Evolutionary conservation across 192 early-diverging fungal species (phyloP), one percentile per base, ranked within the genome.

Genomic region (Coemansia guatemalensis): DNA sequence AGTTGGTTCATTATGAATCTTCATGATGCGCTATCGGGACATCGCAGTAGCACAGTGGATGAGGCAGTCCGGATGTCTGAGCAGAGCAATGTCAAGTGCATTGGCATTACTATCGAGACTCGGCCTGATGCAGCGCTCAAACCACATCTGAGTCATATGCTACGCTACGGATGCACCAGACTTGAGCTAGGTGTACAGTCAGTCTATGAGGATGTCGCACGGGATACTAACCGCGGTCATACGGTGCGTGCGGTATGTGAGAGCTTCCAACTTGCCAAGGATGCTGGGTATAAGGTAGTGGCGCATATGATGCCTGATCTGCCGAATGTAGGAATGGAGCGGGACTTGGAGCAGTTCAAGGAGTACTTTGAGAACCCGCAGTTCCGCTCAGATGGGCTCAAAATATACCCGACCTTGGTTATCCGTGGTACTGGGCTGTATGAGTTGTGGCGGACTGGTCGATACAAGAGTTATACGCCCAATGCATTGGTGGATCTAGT

Each of bases 261-360:
- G 75, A 93, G 93, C 18, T 99, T 99, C 74, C 96, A 98, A 48
- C 78, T 99, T 54, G 91, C 92, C 60, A 99, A 99, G 76, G 97
- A 99, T 65, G 91, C 95, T 20, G 97, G 97, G 11, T 99, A 95
- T 84, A 99, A 99, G 71, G 90, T 99, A 0, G 97, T 99, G 9
- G 88, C 96, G 17, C 97, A 99, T 62, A 99, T 99, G 97, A 99
- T 99, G 97, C 97, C 97, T 9, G 96, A 99, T 83, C 81, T 99
- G 58, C 96, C 97, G 2, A 99, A 99, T 67, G 96, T 99, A 11
- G 96, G 96, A 18, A 98, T 98, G 95, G 96, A 98, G 76, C 88
- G 97, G 29, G 97, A 99, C 64, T 86, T 99, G 55, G 97, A 97
- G 60, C 97, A 99, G 79, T 98, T 99, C 76, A 96, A 96, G 65